phyloP scores from a whole-genome alignment of 148 eudicot species.

The Cornus kousa region DNA sequence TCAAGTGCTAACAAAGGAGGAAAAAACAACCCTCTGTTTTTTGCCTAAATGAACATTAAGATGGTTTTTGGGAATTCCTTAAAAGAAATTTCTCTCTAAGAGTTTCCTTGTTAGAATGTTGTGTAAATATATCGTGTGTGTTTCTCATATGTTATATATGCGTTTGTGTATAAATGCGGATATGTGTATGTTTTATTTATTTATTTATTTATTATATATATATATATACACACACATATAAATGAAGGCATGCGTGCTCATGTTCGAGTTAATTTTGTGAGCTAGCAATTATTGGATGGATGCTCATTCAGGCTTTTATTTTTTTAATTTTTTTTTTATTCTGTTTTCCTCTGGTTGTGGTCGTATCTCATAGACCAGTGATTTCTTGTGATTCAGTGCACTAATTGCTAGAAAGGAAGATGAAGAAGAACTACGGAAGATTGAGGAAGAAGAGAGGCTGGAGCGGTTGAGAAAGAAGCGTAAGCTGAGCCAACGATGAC shows the following conservation, averaged over 20 bases:
- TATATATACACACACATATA: too few relatives aligned
- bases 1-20: too few relatives aligned
- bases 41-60: too few relatives aligned
- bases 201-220: too few relatives aligned
- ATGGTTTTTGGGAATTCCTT: too few relatives aligned
- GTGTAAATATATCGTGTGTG: neutral
- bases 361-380: neutral
- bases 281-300: neutral
- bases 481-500: conserved; percentile 48
- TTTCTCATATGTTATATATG: neutral
- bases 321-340: too few relatives aligned
- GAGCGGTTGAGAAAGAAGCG: conserved; percentile 64
- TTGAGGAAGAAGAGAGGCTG: conserved; percentile 74
- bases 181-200: too few relatives aligned
- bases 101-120: too few relatives aligned
- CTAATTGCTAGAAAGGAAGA: conserved; percentile 72
- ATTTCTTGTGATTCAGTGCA: conserved; percentile 49
- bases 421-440: conserved; percentile 53
- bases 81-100: too few relatives aligned
- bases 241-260: neutral
- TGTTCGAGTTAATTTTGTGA: too few relatives aligned
- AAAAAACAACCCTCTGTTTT: too few relatives aligned
- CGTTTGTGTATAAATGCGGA: too few relatives aligned
- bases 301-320: neutral
- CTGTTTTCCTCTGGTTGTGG: neutral